These are phyloP conservation scores for Zygoascus ofunaensis DNA, from an alignment of 805 yeast species.

Conservation along the genomic window DNA sequence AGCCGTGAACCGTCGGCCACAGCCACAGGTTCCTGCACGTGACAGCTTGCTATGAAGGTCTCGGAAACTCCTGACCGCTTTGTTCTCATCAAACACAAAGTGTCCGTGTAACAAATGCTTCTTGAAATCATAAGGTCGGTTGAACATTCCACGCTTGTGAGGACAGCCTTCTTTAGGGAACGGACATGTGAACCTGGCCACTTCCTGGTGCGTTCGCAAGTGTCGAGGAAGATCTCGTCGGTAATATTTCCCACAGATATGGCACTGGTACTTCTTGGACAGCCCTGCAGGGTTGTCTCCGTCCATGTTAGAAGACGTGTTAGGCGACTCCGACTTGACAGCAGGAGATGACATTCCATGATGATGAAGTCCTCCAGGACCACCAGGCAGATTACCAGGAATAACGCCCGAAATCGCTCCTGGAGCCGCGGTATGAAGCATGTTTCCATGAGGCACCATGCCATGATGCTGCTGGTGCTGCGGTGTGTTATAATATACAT, in stretches of 20 bases:
- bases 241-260: conserved; percentile 44
- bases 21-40: conserved; percentile 44
- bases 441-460: not conserved
- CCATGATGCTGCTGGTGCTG: no score
- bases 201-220: conserved; percentile 50
- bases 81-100: conserved; percentile 42
- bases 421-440: not conserved
- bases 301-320: not conserved
- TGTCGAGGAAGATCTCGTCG: conserved; percentile 56
- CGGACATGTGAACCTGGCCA: conserved; percentile 48
- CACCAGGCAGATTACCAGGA: not conserved
- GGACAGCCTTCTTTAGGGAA: conserved; percentile 47
- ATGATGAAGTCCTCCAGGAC: no score
- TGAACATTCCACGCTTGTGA: conserved; percentile 54
- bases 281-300: not conserved
- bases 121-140: conserved; percentile 60
- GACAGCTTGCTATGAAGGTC: conserved; percentile 45
- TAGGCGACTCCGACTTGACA: not conserved
- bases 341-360: not conserved
- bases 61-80: conserved; percentile 35
- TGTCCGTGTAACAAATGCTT: conserved; percentile 56
- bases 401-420: not conserved
- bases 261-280: conserved; percentile 31
- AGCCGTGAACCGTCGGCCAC: conserved; percentile 43
- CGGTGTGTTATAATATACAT: not conserved